Evolutionary conservation across 1,284 basidiomycete species (phyloP).

Genomic region (Marasmius tenuissimus): DNA sequence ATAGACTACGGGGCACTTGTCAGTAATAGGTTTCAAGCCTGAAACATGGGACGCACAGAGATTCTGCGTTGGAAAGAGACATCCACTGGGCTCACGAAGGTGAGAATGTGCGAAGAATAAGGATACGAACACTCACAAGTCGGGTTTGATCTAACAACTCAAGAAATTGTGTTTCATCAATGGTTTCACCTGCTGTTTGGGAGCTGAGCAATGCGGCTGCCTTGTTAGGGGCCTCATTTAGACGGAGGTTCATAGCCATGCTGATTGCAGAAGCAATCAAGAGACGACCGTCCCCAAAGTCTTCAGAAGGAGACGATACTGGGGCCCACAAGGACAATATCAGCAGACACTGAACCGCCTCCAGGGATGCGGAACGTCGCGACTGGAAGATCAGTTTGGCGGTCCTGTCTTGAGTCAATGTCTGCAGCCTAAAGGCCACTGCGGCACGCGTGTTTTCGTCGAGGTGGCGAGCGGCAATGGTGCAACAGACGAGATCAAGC

Average conservation of each 20-base stretch:
- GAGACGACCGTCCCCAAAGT: slow-evolving; percentile 7
- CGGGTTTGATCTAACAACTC: slow-evolving; percentile 9
- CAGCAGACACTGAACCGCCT: slow-evolving; percentile 10
- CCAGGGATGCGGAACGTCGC: slow-evolving; percentile 6
- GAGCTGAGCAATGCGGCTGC: neutral
- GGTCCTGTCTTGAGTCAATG: slow-evolving; percentile 5
- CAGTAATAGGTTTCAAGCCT: neutral
- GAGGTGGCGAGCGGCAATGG: slow-evolving; percentile 18
- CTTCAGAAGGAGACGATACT: slow-evolving; percentile 3
- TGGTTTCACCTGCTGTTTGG: neutral
- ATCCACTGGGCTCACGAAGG: slow-evolving; percentile 10
- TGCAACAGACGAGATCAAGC: slow-evolving; percentile 20
- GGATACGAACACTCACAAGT: slow-evolving; percentile 5
- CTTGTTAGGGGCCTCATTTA: slow-evolving; percentile 11
- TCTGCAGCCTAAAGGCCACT: slow-evolving; percentile 2
- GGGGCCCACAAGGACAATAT: slow-evolving; percentile 13
- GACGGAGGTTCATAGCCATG: slow-evolving; percentile 14
- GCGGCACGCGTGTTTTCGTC: slow-evolving; percentile 6
- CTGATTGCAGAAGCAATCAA: slow-evolving; percentile 13
- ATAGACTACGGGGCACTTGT: slow-evolving; percentile 4
- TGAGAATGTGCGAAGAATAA: neutral
- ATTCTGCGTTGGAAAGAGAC: slow-evolving; percentile 12
- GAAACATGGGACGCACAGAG: slow-evolving; percentile 8
- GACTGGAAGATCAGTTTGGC: slow-evolving; percentile 10
- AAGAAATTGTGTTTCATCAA: slow-evolving; percentile 2